phyloP scores from a whole-genome alignment of 768 basidiomycete genomes.

The Tephrocybe sp. region DNA sequence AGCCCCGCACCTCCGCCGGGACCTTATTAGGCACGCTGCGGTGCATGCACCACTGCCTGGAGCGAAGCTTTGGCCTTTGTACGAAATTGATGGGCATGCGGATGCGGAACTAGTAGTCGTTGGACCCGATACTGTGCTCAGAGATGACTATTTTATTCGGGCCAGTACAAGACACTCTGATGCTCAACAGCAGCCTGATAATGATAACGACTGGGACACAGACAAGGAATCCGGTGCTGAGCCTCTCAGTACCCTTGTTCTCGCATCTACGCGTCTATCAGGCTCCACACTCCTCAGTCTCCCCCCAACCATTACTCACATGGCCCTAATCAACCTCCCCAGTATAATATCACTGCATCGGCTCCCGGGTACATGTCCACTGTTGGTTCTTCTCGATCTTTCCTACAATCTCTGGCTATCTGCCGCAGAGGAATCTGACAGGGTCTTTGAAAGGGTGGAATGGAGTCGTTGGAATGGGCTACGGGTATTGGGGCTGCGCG shows the following conservation, averaged over 20 bases:
- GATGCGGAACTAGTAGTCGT: conserved; percentile 68
- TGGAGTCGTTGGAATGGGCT: conserved; percentile 61
- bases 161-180: background rate
- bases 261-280: conserved; percentile 50
- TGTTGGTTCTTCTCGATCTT: conserved; percentile 63
- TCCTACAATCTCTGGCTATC: conserved; percentile 61
- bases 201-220: conserved; percentile 42
- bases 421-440: conserved; percentile 26
- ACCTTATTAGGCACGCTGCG: conserved; percentile 58
- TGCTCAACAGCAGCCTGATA: background rate
- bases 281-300: conserved; percentile 46
- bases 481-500: conserved; percentile 55
- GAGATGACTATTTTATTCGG: conserved; percentile 41
- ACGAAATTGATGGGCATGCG: conserved; percentile 49
- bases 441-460: conserved; percentile 48
- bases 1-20: conserved; percentile 58
- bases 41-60: conserved; percentile 55
- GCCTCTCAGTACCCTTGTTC: conserved; percentile 45
- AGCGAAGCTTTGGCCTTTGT: conserved; percentile 49
- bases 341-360: conserved; percentile 51
- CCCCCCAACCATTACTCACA: conserved; percentile 63
- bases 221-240: conserved; percentile 30
- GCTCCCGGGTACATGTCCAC: conserved; percentile 58
- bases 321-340: conserved; percentile 57
- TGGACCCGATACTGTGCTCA: conserved; percentile 49